Percentiles rank a stretch among this genome's conserved stretches.
Evolutionary conservation across 306 rosid species (phyloP).

Genomic region (Trifolium subterraneum): DNA sequence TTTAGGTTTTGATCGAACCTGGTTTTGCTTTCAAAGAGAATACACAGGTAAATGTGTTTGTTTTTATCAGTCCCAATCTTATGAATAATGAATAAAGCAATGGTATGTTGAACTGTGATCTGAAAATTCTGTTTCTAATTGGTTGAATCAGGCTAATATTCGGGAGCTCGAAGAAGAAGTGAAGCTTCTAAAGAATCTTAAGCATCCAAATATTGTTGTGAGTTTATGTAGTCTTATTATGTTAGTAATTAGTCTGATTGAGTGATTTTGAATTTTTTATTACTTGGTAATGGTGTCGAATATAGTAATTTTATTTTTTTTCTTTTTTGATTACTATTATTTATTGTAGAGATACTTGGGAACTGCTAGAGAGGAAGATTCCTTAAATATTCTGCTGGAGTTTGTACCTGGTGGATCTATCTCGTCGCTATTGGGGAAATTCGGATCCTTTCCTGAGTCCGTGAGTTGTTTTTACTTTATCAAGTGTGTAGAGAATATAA

Average conservation of each 20-base stretch:
- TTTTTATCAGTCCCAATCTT: not conserved
- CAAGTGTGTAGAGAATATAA: not conserved
- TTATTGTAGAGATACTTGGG: slow-evolving; percentile 77
- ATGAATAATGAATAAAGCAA: not conserved
- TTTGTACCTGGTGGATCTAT: slow-evolving; percentile 96
- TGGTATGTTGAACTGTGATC: slow-evolving; percentile 29
- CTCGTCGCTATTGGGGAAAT: slow-evolving; percentile 87
- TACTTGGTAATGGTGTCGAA: not conserved
- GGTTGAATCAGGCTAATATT: slow-evolving; percentile 70
- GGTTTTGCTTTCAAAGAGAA: slow-evolving; percentile 76
- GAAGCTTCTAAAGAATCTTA: slow-evolving; percentile 85
- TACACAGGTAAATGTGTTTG: slow-evolving; percentile 59
- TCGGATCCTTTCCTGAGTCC: slow-evolving; percentile 91
- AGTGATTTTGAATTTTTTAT: slow-evolving; percentile 23
- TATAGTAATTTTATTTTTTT: not conserved
- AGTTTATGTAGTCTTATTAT: slow-evolving; percentile 45
- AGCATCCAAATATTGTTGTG: slow-evolving; percentile 92
- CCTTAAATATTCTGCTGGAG: slow-evolving; percentile 87
- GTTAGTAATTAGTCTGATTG: not conserved
- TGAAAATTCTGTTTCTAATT: not conserved
- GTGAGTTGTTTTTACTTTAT: slow-evolving; percentile 58
- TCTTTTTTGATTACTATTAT: not conserved
- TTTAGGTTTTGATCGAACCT: slow-evolving; percentile 78
- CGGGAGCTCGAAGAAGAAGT: slow-evolving; percentile 93
- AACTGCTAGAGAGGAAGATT: slow-evolving; percentile 84